Evolutionary conservation across 2,329 filamentous ascomycete species (phyloP).

Genomic region (Drechmeria coniospora): DNA sequence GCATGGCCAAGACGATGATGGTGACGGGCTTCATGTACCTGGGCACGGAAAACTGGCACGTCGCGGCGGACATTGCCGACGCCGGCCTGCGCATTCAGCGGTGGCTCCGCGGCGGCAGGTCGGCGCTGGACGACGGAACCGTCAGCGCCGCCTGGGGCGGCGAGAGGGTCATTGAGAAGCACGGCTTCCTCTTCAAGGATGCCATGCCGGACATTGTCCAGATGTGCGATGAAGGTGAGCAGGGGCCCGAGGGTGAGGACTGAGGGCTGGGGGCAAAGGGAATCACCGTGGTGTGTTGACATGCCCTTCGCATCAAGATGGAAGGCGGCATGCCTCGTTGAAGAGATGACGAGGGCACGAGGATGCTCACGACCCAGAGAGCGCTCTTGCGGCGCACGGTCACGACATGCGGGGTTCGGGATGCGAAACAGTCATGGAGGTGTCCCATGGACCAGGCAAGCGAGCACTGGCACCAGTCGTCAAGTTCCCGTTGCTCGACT

Average conservation of each 20-base stretch:
- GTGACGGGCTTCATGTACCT: conserved; percentile 28
- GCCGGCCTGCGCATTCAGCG: conserved; percentile 23
- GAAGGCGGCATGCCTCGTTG: too few relatives aligned
- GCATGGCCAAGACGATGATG: conserved; percentile 30
- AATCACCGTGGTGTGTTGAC: too few relatives aligned
- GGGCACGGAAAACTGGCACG: conserved; percentile 32
- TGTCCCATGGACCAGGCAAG: too few relatives aligned
- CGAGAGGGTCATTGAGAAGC: conserved; percentile 10
- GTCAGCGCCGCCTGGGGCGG: conserved; percentile 9
- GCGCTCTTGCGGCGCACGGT: too few relatives aligned
- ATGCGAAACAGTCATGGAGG: too few relatives aligned
- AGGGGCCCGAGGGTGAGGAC: not conserved
- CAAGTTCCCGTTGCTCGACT: too few relatives aligned
- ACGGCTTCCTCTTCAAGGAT: conserved; percentile 13
- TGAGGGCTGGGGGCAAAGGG: too few relatives aligned
- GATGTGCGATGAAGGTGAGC: conserved; percentile 3
- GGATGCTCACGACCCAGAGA: too few relatives aligned
- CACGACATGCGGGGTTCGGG: too few relatives aligned
- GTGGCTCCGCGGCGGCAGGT: conserved; percentile 21
- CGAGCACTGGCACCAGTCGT: too few relatives aligned
- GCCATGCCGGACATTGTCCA: conserved; percentile 8
- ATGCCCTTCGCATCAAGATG: too few relatives aligned
- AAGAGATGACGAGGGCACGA: too few relatives aligned
- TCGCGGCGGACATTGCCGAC: conserved; percentile 21
- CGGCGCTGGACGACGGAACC: conserved; percentile 1